phyloP scores from a whole-genome alignment of 2,329 filamentous ascomycete species.

The Peltaster fructicola region DNA sequence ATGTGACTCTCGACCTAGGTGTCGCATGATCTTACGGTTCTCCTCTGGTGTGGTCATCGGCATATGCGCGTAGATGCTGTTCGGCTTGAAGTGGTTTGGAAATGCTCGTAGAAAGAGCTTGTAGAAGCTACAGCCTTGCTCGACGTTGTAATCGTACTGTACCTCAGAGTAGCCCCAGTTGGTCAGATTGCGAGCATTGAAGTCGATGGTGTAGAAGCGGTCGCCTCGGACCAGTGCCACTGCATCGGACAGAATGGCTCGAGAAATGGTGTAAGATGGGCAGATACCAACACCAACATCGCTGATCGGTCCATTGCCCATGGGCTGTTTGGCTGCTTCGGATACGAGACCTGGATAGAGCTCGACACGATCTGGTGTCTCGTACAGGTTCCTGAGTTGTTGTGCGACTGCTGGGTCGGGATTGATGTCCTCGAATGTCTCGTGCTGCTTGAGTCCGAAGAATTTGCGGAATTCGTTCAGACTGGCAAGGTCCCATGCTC shows the following conservation, averaged over 20 bases:
- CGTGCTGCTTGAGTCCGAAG: conserved; percentile 20
- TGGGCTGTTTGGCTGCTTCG: conserved; percentile 37
- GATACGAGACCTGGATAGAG: conserved; percentile 40
- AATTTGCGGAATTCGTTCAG: conserved; percentile 18
- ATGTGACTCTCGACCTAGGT: conserved; percentile 28
- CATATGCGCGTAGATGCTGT: conserved; percentile 32
- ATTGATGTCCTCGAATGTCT: conserved; percentile 20
- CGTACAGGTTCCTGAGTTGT: conserved; percentile 28
- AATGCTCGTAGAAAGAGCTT: conserved; percentile 27
- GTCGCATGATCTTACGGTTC: conserved; percentile 28
- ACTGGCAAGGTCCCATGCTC: conserved; percentile 6
- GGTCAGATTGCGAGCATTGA: conserved; percentile 30
- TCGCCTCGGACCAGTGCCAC: conserved; percentile 30
- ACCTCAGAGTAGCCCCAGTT: conserved; percentile 35
- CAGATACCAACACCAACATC: conserved; percentile 29
- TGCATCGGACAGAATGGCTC: conserved; percentile 32
- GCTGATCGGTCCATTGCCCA: too few species aligned
- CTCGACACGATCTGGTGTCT: conserved; percentile 36
- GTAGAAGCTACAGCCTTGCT: conserved; percentile 29
- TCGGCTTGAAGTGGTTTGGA: conserved; percentile 31
- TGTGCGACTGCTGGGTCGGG: conserved; percentile 21
- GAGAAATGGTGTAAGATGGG: conserved; percentile 27
- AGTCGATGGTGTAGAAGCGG: conserved; percentile 30
- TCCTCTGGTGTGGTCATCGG: conserved; percentile 36
- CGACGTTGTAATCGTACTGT: conserved; percentile 19